Evolutionary conservation across 805 yeast genomes (phyloP).

Genomic region (Cyberlindnera galapagoensis): DNA sequence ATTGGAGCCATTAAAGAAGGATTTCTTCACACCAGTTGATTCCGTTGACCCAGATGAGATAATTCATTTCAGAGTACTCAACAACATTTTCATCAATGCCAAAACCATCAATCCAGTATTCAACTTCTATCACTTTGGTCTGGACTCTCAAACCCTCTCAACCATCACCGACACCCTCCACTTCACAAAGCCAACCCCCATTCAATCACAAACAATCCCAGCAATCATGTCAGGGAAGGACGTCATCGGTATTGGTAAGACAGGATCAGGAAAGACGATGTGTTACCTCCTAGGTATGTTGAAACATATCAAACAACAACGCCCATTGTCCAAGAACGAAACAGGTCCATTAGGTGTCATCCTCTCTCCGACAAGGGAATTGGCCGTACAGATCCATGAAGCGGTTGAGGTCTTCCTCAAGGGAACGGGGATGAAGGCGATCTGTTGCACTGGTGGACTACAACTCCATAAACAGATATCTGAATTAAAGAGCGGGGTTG

Average conservation of each 20-base stretch:
- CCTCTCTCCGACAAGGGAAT: constrained; percentile 87
- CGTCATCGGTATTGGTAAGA: constrained; percentile 89
- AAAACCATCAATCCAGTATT: constrained; percentile 47
- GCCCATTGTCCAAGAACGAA: constrained; percentile 38
- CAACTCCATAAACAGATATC: constrained; percentile 78
- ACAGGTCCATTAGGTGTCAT: constrained; percentile 77
- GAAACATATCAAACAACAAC: constrained; percentile 75
- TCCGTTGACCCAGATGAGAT: constrained; percentile 49
- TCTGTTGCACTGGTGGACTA: constrained; percentile 91
- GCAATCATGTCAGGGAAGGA: constrained; percentile 87
- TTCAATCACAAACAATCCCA: constrained; percentile 88
- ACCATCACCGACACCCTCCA: constrained; percentile 43
- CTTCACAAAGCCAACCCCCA: constrained; percentile 70
- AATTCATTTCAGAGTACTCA: constrained; percentile 57
- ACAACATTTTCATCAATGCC: constrained; percentile 29
- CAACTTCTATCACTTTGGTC: constrained; percentile 78
- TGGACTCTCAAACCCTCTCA: constrained; percentile 52
- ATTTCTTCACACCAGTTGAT: constrained; percentile 49
- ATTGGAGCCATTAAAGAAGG: constrained; percentile 50
- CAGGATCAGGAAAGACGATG: constrained; percentile 94
- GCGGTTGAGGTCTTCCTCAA: constrained; percentile 57
- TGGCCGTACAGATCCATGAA: constrained; percentile 75
- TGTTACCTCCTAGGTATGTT: constrained; percentile 81
- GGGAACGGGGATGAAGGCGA: constrained; percentile 42
- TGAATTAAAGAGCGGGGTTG: constrained; percentile 68